Evolutionary conservation across 2,329 filamentous ascomycete genomes (phyloP).

Genomic region (Calonectria leucothoes): DNA sequence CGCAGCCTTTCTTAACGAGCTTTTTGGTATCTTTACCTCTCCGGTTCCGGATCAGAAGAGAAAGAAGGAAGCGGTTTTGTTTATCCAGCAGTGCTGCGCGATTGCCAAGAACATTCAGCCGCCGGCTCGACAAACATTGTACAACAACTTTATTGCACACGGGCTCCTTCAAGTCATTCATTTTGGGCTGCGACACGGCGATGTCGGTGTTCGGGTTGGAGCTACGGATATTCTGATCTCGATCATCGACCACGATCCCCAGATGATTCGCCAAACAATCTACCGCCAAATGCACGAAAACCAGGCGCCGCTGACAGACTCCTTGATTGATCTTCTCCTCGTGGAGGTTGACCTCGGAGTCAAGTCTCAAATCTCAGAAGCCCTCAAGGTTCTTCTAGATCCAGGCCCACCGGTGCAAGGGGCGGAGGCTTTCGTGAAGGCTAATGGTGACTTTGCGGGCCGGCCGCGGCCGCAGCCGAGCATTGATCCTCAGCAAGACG

Average conservation of each 20-base stretch:
- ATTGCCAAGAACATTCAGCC: constrained; percentile 96
- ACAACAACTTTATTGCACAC: constrained; percentile 89
- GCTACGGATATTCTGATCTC: constrained; percentile 94
- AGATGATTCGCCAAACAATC: constrained; percentile 93
- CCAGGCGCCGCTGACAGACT: constrained; percentile 87
- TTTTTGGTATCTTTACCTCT: constrained; percentile 86
- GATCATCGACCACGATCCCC: constrained; percentile 94
- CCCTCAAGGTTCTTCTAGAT: constrained; percentile 93
- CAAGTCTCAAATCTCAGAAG: constrained; percentile 94
- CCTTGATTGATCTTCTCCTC: constrained; percentile 89
- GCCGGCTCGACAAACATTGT: constrained; percentile 81
- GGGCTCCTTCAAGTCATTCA: constrained; percentile 92
- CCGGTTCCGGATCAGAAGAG: constrained; percentile 73
- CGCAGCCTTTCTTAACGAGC: constrained; percentile 79
- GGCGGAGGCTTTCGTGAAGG: constrained; percentile 69
- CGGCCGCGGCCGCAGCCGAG: constrained; percentile 67
- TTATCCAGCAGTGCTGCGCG: constrained; percentile 95
- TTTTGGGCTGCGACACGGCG: constrained; percentile 86
- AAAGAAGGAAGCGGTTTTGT: constrained; percentile 94
- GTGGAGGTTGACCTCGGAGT: constrained; percentile 94
- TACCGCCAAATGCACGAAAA: constrained; percentile 93
- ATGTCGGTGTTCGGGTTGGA: constrained; percentile 87
- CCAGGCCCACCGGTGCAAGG: constrained; percentile 61
- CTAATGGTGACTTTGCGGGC: constrained; percentile 75
- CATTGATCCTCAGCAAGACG: constrained; percentile 80